Percentiles rank a stretch among this genome's conserved stretches.
Conservation (phyloP, 371 early-diverging fungal species). For the Mortierella sp. region DNA sequence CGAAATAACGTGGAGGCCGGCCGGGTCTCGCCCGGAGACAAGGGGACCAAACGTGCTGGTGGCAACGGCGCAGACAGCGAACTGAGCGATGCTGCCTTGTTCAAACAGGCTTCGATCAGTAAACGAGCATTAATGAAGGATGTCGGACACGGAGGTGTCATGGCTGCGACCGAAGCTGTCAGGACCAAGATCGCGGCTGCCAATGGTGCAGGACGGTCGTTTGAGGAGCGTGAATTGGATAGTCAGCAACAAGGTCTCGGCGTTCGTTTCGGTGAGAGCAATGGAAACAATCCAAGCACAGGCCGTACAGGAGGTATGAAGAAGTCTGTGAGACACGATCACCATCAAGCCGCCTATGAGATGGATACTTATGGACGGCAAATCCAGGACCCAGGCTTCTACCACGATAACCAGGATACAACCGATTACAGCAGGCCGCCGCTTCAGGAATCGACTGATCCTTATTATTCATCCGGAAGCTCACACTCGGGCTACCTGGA, state of each 20-base stretch:
- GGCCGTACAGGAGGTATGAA: constrained; percentile 54
- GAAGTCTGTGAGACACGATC: constrained; percentile 10
- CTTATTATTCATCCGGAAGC: constrained; percentile 42
- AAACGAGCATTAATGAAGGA: constrained; percentile 45
- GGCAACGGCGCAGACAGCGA: constrained; percentile 14
- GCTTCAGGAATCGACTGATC: constrained; percentile 25
- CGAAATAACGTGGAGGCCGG: constrained; percentile 27
- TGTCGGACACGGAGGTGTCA: constrained; percentile 57
- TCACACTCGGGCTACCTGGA: constrained; percentile 37
- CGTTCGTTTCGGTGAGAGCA: constrained; percentile 44
- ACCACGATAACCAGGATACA: constrained; percentile 34
- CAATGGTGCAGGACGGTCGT: constrained; percentile 34
- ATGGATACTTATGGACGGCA: constrained; percentile 36
- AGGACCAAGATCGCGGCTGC: constrained; percentile 31
- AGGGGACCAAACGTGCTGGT: constrained; percentile 14
- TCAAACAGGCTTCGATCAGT: constrained; percentile 51
- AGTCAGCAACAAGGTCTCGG: constrained; percentile 6
- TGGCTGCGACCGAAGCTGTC: constrained; percentile 54
- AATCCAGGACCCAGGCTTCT: constrained; percentile 1
- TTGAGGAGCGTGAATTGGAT: constrained; percentile 22
- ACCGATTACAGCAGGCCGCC: constrained; percentile 48
- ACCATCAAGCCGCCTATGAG: constrained; percentile 19
- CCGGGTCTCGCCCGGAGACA: constrained; percentile 4
- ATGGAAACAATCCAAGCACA: not conserved
- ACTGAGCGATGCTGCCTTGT: constrained; percentile 39